Conservation (phyloP, 495 filamentous ascomycete genomes). For the Talaromyces thailandensis region DNA sequence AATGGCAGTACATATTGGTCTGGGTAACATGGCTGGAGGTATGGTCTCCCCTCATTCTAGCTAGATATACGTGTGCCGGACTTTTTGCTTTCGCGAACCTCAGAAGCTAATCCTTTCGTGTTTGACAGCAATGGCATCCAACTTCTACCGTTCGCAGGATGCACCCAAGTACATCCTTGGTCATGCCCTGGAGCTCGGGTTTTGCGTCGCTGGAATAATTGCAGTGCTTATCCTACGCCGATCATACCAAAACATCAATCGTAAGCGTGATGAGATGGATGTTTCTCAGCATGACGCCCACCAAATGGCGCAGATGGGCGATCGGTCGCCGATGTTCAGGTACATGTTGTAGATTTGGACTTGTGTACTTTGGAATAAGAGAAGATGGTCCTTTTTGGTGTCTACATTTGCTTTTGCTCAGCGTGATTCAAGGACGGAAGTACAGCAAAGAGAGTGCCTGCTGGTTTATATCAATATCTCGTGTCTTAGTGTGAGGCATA, state of each 20-base stretch:
- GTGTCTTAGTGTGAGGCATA: not conserved
- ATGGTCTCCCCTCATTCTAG: not conserved
- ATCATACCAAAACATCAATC: slow-evolving; percentile 54
- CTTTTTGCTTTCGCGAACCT: not conserved
- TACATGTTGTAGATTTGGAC: slow-evolving; percentile 34
- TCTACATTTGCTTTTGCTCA: no score
- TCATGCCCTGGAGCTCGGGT: slow-evolving; percentile 59
- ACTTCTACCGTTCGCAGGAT: slow-evolving; percentile 64
- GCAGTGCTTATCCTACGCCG: slow-evolving; percentile 45
- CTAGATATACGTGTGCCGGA: not conserved
- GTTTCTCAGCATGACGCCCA: slow-evolving; percentile 31
- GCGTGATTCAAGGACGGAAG: no score
- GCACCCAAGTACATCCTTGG: slow-evolving; percentile 57
- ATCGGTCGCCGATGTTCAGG: slow-evolving; percentile 55
- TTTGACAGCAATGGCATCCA: slow-evolving; percentile 54
- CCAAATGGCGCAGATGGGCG: slow-evolving; percentile 52
- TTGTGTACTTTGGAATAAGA: not conserved
- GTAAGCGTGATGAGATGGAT: slow-evolving; percentile 42
- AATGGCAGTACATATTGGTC: slow-evolving; percentile 68
- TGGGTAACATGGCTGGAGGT: slow-evolving; percentile 62
- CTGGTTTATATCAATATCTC: no score
- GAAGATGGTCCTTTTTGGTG: not conserved
- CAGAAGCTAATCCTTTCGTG: slow-evolving; percentile 5
- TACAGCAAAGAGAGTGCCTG: no score
- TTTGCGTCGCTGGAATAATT: slow-evolving; percentile 52